These are phyloP conservation scores for Globisporangium nodosum DNA, from an alignment of 352 stramenopile genomes.

Conservation along the genomic window DNA sequence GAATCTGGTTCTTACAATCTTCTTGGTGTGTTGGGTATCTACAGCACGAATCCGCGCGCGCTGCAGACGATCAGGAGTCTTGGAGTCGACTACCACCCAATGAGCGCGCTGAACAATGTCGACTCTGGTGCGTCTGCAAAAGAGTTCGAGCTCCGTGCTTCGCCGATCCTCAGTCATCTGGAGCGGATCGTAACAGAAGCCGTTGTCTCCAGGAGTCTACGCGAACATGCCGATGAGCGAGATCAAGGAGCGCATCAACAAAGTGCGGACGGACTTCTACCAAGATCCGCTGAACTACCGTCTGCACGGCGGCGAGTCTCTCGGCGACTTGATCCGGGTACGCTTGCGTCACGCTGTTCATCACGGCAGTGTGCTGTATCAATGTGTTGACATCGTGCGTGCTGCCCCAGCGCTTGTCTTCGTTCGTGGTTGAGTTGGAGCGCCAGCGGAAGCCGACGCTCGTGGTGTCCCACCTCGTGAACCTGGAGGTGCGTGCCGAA, in stretches of 20 bases:
- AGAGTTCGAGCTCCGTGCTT: background rate
- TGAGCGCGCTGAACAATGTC: slow-evolving; percentile 38
- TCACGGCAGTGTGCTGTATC: background rate
- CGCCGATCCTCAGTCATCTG: background rate
- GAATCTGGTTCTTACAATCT: background rate
- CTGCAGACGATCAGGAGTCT: slow-evolving; percentile 35
- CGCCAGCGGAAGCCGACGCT: slow-evolving; percentile 36
- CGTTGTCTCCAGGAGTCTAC: slow-evolving; percentile 21
- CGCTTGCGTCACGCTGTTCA: background rate
- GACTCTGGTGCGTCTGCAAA: slow-evolving; percentile 20
- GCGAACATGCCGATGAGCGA: slow-evolving; percentile 33
- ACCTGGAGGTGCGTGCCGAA: slow-evolving; percentile 24
- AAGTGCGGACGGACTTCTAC: slow-evolving; percentile 32
- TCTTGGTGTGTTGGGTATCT: background rate
- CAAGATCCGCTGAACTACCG: slow-evolving; percentile 45
- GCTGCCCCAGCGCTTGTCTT: slow-evolving; percentile 25
- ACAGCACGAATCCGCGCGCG: slow-evolving; percentile 28
- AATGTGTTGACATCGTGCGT: no score
- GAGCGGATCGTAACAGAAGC: background rate
- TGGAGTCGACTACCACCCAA: slow-evolving; percentile 31
- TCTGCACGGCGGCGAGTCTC: slow-evolving; percentile 37
- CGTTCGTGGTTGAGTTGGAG: slow-evolving; percentile 42
- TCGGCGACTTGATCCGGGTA: slow-evolving; percentile 39
- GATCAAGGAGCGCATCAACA: slow-evolving; percentile 28
- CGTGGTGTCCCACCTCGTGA: slow-evolving; percentile 34